Conservation (phyloP, 2,329 filamentous ascomycete species). For the Drechslera avenae region DNA sequence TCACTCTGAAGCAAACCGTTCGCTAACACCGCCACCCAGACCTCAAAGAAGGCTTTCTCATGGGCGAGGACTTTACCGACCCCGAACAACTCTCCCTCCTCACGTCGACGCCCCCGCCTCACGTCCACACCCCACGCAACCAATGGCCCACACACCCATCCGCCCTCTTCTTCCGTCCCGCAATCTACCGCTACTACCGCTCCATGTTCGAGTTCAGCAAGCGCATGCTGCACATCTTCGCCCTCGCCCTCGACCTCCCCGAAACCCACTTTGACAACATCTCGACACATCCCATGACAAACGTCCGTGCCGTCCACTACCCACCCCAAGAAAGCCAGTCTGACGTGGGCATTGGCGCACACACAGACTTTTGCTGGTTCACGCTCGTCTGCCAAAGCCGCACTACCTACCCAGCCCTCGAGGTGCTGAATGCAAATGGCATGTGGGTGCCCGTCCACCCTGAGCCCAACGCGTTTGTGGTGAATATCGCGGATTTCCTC, state of each 20-base stretch:
- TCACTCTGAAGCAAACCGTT: too few species aligned
- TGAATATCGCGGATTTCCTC: conserved; percentile 51
- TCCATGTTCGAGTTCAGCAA: conserved; percentile 39
- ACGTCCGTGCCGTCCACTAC: conserved; percentile 51
- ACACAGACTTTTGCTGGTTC: conserved; percentile 53
- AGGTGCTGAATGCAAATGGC: conserved; percentile 52
- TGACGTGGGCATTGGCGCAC: conserved; percentile 50
- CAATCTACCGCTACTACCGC: conserved; percentile 40
- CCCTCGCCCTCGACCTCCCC: conserved; percentile 49
- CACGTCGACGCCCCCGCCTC: conserved; percentile 17
- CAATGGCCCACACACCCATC: conserved; percentile 39
- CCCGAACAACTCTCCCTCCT: conserved; percentile 36
- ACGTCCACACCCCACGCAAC: conserved; percentile 28
- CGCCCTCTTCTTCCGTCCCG: conserved; percentile 37
- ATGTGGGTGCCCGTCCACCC: conserved; percentile 49
- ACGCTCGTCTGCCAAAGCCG: conserved; percentile 47
- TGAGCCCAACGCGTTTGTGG: conserved; percentile 46
- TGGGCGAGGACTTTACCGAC: conserved; percentile 44
- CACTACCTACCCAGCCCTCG: conserved; percentile 39
- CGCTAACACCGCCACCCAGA: conserved; percentile 21
- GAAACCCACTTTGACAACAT: conserved; percentile 48
- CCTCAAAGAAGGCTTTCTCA: conserved; percentile 45
- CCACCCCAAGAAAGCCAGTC: conserved; percentile 42
- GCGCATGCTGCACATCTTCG: conserved; percentile 44
- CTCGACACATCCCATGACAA: conserved; percentile 51